Evolutionary conservation across 768 basidiomycete species (phyloP).

Genomic region (Tulasnella sp.): DNA sequence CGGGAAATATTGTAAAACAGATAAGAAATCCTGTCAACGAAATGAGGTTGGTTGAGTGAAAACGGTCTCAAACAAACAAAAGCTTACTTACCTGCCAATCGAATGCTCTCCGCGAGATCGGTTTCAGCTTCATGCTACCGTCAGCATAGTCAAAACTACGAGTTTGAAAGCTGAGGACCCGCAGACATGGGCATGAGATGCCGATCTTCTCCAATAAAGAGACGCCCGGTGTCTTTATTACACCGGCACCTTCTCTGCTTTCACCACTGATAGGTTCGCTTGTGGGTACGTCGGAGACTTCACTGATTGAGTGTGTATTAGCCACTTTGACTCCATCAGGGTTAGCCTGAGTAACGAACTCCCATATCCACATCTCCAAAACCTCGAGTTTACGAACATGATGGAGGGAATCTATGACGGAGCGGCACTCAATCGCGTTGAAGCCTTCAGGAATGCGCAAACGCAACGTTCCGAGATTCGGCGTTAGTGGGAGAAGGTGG

Average conservation of each 20-base stretch:
- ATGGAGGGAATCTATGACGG: slow-evolving; percentile 1
- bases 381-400: neutral
- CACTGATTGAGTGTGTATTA: too few species aligned
- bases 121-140: slow-evolving; percentile 8
- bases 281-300: neutral
- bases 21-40: slow-evolving; percentile 5
- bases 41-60: neutral
- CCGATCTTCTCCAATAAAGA: neutral
- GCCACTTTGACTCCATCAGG: too few species aligned
- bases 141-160: slow-evolving; percentile 13
- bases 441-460: slow-evolving; percentile 14
- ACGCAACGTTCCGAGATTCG: neutral
- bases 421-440: slow-evolving; percentile 5
- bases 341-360: neutral
- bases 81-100: slow-evolving; percentile 9
- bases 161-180: slow-evolving; percentile 10
- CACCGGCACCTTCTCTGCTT: neutral
- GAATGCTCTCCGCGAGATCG: slow-evolving; percentile 1
- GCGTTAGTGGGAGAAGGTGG: neutral
- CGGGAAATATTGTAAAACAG: slow-evolving; percentile 4
- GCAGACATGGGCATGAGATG: slow-evolving; percentile 2
- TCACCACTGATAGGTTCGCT: neutral
- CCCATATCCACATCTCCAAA: slow-evolving; percentile 15
- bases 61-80: neutral
- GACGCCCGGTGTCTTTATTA: neutral